Conservation (phyloP, 2,329 filamentous ascomycete genomes). For the Hirsutella thompsonii region DNA sequence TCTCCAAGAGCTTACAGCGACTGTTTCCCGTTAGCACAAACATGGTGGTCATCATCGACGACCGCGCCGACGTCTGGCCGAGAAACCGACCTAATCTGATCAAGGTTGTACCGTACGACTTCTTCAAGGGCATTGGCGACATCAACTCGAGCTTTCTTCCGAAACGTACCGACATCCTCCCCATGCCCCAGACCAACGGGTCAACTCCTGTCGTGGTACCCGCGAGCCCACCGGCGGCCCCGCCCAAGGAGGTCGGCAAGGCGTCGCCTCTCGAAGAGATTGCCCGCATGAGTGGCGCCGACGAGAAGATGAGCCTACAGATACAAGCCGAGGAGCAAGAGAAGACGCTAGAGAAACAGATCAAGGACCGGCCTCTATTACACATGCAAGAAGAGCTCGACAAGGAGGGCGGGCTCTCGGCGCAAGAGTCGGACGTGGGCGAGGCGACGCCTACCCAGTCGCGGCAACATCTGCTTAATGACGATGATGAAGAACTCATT, state of each 20-base stretch:
- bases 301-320: conserved; percentile 55
- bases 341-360: conserved; percentile 74
- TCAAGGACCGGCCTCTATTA: conserved; percentile 78
- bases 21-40: conserved; percentile 94
- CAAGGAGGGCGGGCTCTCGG: conserved; percentile 46
- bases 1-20: conserved; percentile 77
- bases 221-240: conserved; percentile 1
- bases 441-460: conserved; percentile 22
- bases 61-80: conserved; percentile 89
- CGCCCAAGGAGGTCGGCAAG: conserved; percentile 18
- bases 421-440: conserved; percentile 13
- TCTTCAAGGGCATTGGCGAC: conserved; percentile 95
- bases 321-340: conserved; percentile 77
- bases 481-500: conserved; percentile 74
- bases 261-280: conserved; percentile 54
- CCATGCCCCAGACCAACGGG: conserved; percentile 12
- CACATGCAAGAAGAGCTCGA: conserved; percentile 88
- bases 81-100: conserved; percentile 85
- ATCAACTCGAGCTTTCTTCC: conserved; percentile 97
- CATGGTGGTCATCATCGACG: conserved; percentile 99
- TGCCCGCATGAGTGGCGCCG: conserved; percentile 60
- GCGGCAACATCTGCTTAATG: conserved; percentile 67
- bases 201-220: neutral
- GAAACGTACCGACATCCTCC: conserved; percentile 49
- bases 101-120: conserved; percentile 91